These are phyloP conservation scores for Austroboletus novae-zelandiae DNA, from an alignment of 1,284 basidiomycete species.

Conservation along the genomic window DNA sequence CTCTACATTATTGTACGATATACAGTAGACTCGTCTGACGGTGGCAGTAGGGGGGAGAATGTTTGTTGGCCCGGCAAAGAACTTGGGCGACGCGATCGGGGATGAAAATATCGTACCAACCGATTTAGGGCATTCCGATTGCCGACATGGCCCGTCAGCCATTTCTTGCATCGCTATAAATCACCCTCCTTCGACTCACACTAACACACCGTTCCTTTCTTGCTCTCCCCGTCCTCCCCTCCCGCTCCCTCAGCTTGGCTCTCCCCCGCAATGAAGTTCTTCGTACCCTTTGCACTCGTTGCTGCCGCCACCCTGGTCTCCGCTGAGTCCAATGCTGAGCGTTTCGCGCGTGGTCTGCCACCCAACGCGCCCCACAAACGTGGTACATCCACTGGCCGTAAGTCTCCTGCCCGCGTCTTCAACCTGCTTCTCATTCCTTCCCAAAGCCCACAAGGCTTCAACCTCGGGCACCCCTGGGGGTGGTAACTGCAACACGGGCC, in stretches of 20 bases:
- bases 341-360: constrained; percentile 48
- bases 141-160: constrained; percentile 17
- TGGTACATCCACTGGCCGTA: constrained; percentile 13
- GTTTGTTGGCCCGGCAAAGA: too few species aligned
- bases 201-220: neutral
- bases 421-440: neutral
- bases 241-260: neutral
- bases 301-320: constrained; percentile 35
- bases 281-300: constrained; percentile 36
- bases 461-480: constrained; percentile 27
- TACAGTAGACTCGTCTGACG: neutral
- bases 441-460: constrained; percentile 27
- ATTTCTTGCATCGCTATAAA: constrained; percentile 11
- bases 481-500: constrained; percentile 37
- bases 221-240: neutral
- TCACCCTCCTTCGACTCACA: neutral
- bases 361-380: constrained; percentile 34
- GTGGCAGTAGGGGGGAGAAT: neutral
- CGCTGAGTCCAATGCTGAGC: constrained; percentile 48
- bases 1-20: too few species aligned
- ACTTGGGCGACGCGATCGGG: neutral
- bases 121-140: constrained; percentile 7
- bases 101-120: neutral
- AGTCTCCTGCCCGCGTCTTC: constrained; percentile 1
- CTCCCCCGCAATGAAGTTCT: constrained; percentile 41